Percentiles rank a stretch among this genome's conserved stretches.
Conservation (phyloP, 768 basidiomycete genomes). For the Amanita fuliginea region DNA sequence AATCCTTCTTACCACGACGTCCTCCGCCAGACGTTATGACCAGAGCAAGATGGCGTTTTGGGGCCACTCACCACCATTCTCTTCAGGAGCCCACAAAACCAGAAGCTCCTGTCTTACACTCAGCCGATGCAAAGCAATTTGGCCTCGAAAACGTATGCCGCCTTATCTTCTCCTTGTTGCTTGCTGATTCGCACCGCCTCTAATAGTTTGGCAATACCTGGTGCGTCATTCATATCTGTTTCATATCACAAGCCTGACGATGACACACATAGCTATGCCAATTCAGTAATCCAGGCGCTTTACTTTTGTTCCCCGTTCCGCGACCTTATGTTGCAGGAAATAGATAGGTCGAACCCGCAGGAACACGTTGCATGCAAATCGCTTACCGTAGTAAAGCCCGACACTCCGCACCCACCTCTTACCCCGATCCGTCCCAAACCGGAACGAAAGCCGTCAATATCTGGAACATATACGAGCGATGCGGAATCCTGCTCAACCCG, state of each 20-base stretch:
- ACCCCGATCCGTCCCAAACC: slow-evolving; percentile 40
- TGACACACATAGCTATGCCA: slow-evolving; percentile 66
- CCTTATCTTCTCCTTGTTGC: slow-evolving; percentile 1
- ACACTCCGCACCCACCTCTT: slow-evolving; percentile 23
- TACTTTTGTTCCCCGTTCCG: slow-evolving; percentile 95
- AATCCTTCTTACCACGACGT: neutral
- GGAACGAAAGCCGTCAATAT: slow-evolving; percentile 36
- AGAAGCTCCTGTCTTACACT: slow-evolving; percentile 25
- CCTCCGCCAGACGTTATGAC: slow-evolving; percentile 13
- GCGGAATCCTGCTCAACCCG: slow-evolving; percentile 19
- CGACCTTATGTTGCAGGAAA: slow-evolving; percentile 70
- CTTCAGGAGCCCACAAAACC: slow-evolving; percentile 16
- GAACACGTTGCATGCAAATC: slow-evolving; percentile 17
- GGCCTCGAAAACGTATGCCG: slow-evolving; percentile 91
- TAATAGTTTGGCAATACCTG: slow-evolving; percentile 98
- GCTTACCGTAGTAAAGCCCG: slow-evolving; percentile 9
- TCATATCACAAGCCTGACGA: slow-evolving; percentile 1
- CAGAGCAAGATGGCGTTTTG: slow-evolving; percentile 28
- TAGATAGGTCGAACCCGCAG: slow-evolving; percentile 37
- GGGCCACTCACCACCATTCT: slow-evolving; percentile 12
- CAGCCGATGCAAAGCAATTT: slow-evolving; percentile 79
- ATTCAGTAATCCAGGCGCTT: slow-evolving; percentile 95
- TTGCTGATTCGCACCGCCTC: slow-evolving; percentile 5
- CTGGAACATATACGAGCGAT: slow-evolving; percentile 14
- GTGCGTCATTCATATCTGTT: slow-evolving; percentile 27